These are phyloP conservation scores for Heracleum sosnowskyi DNA, from an alignment of 129 eudicot genomes.

Conservation along the genomic window DNA sequence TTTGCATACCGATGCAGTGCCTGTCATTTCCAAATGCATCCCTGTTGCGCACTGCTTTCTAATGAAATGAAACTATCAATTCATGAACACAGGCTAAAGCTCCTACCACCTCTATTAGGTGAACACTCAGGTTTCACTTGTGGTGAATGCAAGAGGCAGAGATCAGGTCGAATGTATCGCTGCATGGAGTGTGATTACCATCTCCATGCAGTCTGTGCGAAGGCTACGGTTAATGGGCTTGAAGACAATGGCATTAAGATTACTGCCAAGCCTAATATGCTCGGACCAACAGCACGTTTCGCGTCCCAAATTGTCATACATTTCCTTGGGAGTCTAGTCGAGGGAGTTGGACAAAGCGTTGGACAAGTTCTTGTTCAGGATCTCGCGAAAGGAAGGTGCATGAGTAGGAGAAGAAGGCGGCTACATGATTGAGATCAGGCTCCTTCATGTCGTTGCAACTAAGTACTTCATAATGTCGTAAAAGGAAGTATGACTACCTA, in stretches of 20 bases:
- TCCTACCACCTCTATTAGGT: slow-evolving; percentile 34
- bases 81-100: slow-evolving; percentile 56
- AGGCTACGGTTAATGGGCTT: slow-evolving; percentile 62
- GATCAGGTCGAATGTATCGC: slow-evolving; percentile 54
- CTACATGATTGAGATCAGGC: not conserved
- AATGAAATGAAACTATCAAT: slow-evolving; percentile 44
- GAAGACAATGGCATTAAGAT: slow-evolving; percentile 38
- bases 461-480: not conserved
- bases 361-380: slow-evolving; percentile 67
- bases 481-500: not conserved
- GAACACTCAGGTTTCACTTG: slow-evolving; percentile 22
- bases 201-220: slow-evolving; percentile 81
- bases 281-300: slow-evolving; percentile 62
- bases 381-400: slow-evolving; percentile 42
- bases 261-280: slow-evolving; percentile 39
- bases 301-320: slow-evolving; percentile 69
- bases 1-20: slow-evolving; percentile 65
- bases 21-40: slow-evolving; percentile 85
- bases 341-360: slow-evolving; percentile 78
- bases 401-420: not conserved
- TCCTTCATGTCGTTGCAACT: not conserved
- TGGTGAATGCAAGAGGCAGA: slow-evolving; percentile 57
- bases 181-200: slow-evolving; percentile 68
- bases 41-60: slow-evolving; percentile 88
- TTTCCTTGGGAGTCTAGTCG: slow-evolving; percentile 68